These are phyloP conservation scores for Plasmopara halstedii DNA, from an alignment of 352 stramenopile genomes.

Conservation along the genomic window DNA sequence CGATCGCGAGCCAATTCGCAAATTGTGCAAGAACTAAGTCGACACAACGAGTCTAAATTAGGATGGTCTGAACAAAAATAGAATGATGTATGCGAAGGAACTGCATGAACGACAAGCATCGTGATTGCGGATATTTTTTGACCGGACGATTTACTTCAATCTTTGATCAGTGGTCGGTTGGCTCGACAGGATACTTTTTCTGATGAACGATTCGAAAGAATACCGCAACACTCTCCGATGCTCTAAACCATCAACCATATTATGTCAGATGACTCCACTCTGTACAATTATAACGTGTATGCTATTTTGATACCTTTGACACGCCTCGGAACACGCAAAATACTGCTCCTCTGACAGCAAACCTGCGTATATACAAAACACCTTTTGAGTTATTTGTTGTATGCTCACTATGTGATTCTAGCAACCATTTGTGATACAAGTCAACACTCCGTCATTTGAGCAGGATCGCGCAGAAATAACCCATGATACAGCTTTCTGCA, in stretches of 20 bases:
- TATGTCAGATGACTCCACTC: neutral
- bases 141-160: no score
- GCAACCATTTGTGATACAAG: conserved; percentile 61
- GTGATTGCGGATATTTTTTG: no score
- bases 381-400: neutral
- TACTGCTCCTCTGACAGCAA: conserved; percentile 74
- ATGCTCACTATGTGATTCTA: neutral
- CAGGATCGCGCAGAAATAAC: conserved; percentile 61
- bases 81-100: no score
- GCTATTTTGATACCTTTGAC: conserved; percentile 41
- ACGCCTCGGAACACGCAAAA: conserved; percentile 76
- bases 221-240: conserved; percentile 60
- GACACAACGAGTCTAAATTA: no score
- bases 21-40: no score
- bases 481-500: conserved; percentile 46
- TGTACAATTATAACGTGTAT: neutral
- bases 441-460: conserved; percentile 63
- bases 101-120: no score
- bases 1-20: no score
- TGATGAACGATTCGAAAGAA: conserved; percentile 76
- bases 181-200: conserved; percentile 48
- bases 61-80: no score
- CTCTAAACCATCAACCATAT: conserved; percentile 17
- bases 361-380: conserved; percentile 19
- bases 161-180: no score